A percentile compares a stretch with the other conserved stretches of the same genome.
phyloP scores from a whole-genome alignment of 768 basidiomycete genomes.

The Cubamyces sp. region DNA sequence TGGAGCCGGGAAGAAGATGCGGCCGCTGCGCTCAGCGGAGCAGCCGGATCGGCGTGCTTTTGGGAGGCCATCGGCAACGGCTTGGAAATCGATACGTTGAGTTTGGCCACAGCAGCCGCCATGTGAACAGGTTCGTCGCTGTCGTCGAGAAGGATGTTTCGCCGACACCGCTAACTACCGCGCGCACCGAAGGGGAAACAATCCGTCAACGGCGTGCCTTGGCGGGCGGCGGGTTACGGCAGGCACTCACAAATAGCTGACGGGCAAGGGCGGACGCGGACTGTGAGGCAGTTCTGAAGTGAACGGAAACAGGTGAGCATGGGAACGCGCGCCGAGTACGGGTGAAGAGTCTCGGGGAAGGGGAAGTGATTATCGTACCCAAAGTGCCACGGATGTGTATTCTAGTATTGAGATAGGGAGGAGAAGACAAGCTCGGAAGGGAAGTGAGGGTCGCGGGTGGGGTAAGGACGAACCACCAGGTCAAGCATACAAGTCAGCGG shows the following conservation, averaged over 20 bases:
- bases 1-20: constrained; percentile 37
- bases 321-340: constrained; percentile 15
- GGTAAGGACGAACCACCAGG: constrained; percentile 23
- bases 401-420: constrained; percentile 23
- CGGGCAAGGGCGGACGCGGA: constrained; percentile 7
- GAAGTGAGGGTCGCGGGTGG: constrained; percentile 18
- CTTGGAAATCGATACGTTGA: constrained; percentile 42
- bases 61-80: constrained; percentile 51
- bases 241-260: constrained; percentile 20
- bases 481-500: constrained; percentile 27
- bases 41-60: constrained; percentile 26
- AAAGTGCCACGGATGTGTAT: constrained; percentile 16
- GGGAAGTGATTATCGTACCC: constrained; percentile 24
- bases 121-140: constrained; percentile 37
- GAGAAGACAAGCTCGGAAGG: constrained; percentile 20
- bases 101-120: constrained; percentile 49
- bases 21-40: constrained; percentile 41
- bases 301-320: constrained; percentile 22
- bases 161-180: constrained; percentile 22
- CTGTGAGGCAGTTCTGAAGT: constrained; percentile 17
- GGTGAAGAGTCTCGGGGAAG: constrained; percentile 17
- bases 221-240: constrained; percentile 9
- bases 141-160: constrained; percentile 20
- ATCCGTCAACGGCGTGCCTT: constrained; percentile 3
- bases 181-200: constrained; percentile 2